Conservation (phyloP, 805 yeast species). For the Pichia pseudocactophila region DNA sequence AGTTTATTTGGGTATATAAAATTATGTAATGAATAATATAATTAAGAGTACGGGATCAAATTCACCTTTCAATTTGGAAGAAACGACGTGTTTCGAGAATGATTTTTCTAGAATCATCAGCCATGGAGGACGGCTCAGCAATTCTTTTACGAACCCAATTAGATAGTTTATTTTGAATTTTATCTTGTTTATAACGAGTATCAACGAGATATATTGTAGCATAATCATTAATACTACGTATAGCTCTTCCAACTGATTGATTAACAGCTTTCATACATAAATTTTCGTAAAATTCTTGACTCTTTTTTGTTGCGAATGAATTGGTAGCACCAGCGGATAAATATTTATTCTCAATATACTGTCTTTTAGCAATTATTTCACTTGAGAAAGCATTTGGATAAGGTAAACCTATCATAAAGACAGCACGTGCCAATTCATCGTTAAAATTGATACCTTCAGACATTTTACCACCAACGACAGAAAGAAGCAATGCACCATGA, state of each 20-base stretch:
- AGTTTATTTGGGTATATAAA: not conserved
- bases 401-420: conserved; percentile 81
- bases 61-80: conserved; percentile 3
- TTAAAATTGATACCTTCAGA: conserved; percentile 92
- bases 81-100: conserved; percentile 3
- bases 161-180: conserved; percentile 53
- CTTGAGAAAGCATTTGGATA: conserved; percentile 80
- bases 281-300: conserved; percentile 63
- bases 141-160: conserved; percentile 58
- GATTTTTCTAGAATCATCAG: conserved; percentile 1
- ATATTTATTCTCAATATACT: conserved; percentile 48
- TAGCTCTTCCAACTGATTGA: conserved; percentile 89
- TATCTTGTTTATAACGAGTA: conserved; percentile 37
- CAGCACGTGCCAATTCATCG: conserved; percentile 79
- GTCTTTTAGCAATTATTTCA: conserved; percentile 64
- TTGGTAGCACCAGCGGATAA: conserved; percentile 39
- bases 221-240: conserved; percentile 75
- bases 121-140: conserved; percentile 1
- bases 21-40: not conserved
- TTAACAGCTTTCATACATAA: conserved; percentile 86
- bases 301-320: conserved; percentile 37
- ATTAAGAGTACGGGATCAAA: no score
- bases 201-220: conserved; percentile 70
- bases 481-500: conserved; percentile 59
- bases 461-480: conserved; percentile 88